Evolutionary conservation across 1,284 basidiomycete genomes (phyloP).

Genomic region (Ceratobasidium sp.): DNA sequence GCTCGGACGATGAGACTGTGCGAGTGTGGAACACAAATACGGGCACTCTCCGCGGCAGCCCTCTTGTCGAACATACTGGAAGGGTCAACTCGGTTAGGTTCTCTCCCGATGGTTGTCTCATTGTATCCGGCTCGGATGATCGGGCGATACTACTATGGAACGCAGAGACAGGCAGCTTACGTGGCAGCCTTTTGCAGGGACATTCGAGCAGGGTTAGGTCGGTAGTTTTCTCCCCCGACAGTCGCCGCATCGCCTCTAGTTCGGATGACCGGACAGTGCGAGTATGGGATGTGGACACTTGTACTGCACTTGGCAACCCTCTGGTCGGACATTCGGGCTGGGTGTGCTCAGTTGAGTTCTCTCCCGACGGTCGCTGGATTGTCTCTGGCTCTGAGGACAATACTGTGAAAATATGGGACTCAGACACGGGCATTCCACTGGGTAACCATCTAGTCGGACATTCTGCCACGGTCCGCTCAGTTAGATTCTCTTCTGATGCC

Average conservation of each 20-base stretch:
- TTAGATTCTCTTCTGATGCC: background rate
- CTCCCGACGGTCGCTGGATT: background rate
- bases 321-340: background rate
- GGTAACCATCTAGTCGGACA: background rate
- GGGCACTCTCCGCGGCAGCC: background rate
- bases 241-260: too few relatives aligned
- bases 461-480: background rate
- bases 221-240: background rate
- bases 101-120: background rate
- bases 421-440: background rate
- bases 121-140: background rate
- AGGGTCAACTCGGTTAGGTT: background rate
- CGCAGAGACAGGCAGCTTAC: background rate
- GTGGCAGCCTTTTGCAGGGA: background rate
- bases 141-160: background rate
- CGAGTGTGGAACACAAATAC: background rate
- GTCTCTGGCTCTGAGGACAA: constrained; percentile 5
- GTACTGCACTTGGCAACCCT: background rate
- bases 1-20: constrained; percentile 25
- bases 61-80: background rate
- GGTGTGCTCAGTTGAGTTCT: background rate
- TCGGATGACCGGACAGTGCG: constrained; percentile 39
- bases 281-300: constrained; percentile 30
- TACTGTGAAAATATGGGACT: background rate
- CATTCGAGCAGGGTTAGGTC: background rate